A percentile compares a stretch with the other conserved stretches of the same genome.
Evolutionary conservation across 257 asterid species (phyloP).

Genomic region (Jasminum sambac): DNA sequence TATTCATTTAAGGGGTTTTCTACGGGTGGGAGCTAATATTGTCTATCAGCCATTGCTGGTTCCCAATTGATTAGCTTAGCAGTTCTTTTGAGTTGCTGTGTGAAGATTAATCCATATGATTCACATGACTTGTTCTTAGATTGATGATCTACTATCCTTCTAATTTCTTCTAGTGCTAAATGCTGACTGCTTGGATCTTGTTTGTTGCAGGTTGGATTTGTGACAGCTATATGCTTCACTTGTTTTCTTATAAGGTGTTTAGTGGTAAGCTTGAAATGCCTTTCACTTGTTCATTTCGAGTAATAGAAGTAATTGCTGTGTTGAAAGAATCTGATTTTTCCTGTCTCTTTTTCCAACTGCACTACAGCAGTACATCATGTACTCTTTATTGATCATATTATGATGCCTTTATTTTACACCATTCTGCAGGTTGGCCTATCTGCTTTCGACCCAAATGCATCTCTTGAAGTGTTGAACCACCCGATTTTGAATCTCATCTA

Average conservation of each 20-base stretch:
- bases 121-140: constrained; percentile 13
- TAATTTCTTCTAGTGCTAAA: neutral
- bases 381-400: neutral
- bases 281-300: constrained; percentile 23
- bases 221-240: constrained; percentile 88
- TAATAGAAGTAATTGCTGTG: neutral
- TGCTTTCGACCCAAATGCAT: constrained; percentile 72
- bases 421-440: constrained; percentile 72
- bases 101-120: neutral
- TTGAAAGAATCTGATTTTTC: neutral
- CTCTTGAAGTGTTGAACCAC: constrained; percentile 82
- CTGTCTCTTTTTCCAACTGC: neutral
- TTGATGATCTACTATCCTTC: neutral
- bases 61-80: neutral
- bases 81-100: neutral
- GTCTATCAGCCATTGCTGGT: neutral
- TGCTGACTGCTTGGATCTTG: constrained; percentile 21
- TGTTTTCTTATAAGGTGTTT: constrained; percentile 88
- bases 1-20: neutral
- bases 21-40: neutral
- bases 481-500: constrained; percentile 77
- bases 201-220: constrained; percentile 82
- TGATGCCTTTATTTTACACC: constrained; percentile 12
- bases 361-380: neutral
- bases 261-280: constrained; percentile 56